These are phyloP conservation scores for Tulasnella sp. DNA, from an alignment of 768 basidiomycete genomes.

Conservation along the genomic window DNA sequence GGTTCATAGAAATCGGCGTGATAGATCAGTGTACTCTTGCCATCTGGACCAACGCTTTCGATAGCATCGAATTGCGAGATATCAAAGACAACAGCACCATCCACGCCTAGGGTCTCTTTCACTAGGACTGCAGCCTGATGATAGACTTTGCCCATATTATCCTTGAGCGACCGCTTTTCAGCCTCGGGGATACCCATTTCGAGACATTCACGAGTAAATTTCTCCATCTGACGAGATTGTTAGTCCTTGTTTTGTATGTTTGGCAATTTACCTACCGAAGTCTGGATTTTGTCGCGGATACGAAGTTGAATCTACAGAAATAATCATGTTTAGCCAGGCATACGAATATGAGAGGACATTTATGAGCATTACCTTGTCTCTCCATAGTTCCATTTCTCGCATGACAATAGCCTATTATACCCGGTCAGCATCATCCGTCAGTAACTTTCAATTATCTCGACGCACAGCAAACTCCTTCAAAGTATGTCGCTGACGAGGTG, in stretches of 20 bases:
- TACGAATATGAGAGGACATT: conserved; percentile 6
- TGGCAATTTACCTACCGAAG: conserved; percentile 41
- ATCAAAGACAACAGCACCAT: conserved; percentile 86
- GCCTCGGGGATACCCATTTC: conserved; percentile 59
- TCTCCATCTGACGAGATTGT: conserved; percentile 59
- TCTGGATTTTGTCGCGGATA: conserved; percentile 83
- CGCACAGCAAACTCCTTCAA: conserved; percentile 80
- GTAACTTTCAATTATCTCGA: neutral
- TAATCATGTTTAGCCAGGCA: neutral
- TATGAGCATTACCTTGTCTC: conserved; percentile 54
- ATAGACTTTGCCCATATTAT: conserved; percentile 75
- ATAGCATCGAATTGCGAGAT: conserved; percentile 81
- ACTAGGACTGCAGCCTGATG: conserved; percentile 83
- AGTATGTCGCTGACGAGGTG: conserved; percentile 78
- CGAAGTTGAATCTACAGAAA: conserved; percentile 63
- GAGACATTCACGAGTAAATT: conserved; percentile 87
- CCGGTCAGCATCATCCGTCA: conserved; percentile 8
- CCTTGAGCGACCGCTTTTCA: conserved; percentile 26
- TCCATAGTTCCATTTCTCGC: conserved; percentile 93
- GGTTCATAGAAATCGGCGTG: conserved; percentile 26
- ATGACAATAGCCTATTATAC: conserved; percentile 59
- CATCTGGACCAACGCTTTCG: conserved; percentile 34
- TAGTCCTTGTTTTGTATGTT: neutral
- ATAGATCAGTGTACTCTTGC: conserved; percentile 21
- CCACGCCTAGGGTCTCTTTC: conserved; percentile 78